A percentile compares a stretch with the other conserved stretches of the same genome.
These are phyloP conservation scores for Fonsecaea pugnacius DNA, from an alignment of 2,329 filamentous ascomycete genomes.

Conservation along the genomic window DNA sequence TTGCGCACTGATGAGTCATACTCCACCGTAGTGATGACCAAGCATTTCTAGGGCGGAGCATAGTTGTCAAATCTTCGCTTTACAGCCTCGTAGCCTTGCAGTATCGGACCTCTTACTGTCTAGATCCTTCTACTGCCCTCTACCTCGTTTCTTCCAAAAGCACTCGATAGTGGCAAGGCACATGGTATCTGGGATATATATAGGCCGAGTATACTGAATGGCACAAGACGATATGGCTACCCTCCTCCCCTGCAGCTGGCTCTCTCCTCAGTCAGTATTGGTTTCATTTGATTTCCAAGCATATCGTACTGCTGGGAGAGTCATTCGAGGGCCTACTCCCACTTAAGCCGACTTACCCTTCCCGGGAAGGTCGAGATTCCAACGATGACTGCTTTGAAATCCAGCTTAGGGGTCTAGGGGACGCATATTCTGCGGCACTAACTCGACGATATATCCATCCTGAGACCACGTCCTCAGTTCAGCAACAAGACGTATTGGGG, in stretches of 20 bases:
- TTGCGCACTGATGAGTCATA: neutral
- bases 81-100: neutral
- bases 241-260: neutral
- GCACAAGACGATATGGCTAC: neutral
- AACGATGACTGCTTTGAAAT: neutral
- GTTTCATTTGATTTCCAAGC: neutral
- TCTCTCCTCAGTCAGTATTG: neutral
- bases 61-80: neutral
- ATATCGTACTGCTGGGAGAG: neutral
- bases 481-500: neutral
- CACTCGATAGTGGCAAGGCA: neutral
- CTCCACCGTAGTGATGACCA: neutral
- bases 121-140: neutral
- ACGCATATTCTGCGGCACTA: conserved; percentile 40
- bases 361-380: neutral
- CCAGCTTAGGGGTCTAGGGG: conserved; percentile 9
- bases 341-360: neutral
- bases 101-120: neutral
- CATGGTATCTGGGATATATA: neutral
- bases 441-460: conserved; percentile 45
- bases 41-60: neutral
- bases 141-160: neutral
- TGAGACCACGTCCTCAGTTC: conserved; percentile 26
- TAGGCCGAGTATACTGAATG: neutral
- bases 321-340: neutral